Evolutionary conservation across 2,329 filamentous ascomycete genomes (phyloP).

Genomic region (Pestalotiopsis sp.): DNA sequence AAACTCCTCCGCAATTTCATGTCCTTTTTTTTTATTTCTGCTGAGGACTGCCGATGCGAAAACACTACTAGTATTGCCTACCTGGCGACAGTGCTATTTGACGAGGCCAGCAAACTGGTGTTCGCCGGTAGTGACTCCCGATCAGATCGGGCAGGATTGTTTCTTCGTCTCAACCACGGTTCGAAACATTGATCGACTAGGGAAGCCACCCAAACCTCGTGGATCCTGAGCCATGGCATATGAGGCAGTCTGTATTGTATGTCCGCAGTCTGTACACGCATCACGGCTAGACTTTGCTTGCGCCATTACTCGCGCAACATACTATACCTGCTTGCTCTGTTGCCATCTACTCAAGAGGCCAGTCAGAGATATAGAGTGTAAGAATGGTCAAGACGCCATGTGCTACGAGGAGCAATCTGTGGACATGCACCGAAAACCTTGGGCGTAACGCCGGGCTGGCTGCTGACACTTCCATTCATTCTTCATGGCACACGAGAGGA

Average conservation of each 20-base stretch:
- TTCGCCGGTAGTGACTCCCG: constrained; percentile 6
- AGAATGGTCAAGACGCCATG: no score
- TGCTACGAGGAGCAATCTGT: no score
- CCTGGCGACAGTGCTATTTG: background rate
- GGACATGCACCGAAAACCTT: no score
- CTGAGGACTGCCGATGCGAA: background rate
- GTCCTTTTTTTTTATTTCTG: background rate
- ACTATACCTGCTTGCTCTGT: background rate
- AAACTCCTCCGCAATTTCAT: constrained; percentile 14
- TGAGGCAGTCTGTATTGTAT: background rate
- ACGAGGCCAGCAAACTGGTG: background rate
- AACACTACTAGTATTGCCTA: background rate
- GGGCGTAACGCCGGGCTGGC: background rate
- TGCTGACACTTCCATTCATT: background rate
- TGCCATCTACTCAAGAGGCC: background rate
- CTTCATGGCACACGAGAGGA: background rate
- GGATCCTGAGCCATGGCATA: background rate
- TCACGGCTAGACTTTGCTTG: background rate
- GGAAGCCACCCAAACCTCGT: background rate
- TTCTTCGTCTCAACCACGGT: constrained; percentile 3
- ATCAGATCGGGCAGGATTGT: constrained; percentile 9
- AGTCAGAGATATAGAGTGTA: no score
- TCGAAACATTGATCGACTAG: constrained; percentile 8
- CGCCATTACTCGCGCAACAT: background rate
- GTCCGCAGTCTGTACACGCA: background rate